Percentiles rank a stretch among this genome's conserved stretches.
Evolutionary conservation across 2,329 filamentous ascomycete genomes (phyloP).

Genomic region (Raffaelea albimanens): DNA sequence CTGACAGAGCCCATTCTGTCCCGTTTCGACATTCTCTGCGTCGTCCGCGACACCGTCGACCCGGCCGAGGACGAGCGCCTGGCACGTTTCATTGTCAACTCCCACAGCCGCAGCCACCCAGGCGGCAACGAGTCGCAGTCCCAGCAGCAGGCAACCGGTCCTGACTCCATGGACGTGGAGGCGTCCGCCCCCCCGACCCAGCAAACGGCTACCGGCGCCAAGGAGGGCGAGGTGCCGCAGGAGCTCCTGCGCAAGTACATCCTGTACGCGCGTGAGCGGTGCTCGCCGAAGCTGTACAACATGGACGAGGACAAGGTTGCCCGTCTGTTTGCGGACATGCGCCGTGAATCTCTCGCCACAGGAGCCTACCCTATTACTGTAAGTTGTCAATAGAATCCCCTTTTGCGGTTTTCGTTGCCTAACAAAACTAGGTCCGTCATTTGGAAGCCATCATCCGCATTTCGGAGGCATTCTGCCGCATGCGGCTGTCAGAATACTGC

Average conservation of each 20-base stretch:
- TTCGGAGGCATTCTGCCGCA: slow-evolving; percentile 88
- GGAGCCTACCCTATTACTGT: slow-evolving; percentile 97
- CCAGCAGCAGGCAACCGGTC: slow-evolving; percentile 17
- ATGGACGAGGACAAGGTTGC: slow-evolving; percentile 98
- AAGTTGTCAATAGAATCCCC: slow-evolving; percentile 27
- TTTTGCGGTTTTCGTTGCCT: background rate
- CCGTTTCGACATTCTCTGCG: slow-evolving; percentile 94
- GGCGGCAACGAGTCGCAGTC: slow-evolving; percentile 23
- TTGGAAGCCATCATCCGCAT: slow-evolving; percentile 97
- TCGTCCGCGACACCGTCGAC: slow-evolving; percentile 91
- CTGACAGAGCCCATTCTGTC: slow-evolving; percentile 95
- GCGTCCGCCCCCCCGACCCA: slow-evolving; percentile 34
- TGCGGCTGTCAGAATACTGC: slow-evolving; percentile 96
- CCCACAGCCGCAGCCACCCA: slow-evolving; percentile 79
- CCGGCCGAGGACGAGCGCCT: slow-evolving; percentile 86
- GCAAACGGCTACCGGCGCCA: slow-evolving; percentile 18
- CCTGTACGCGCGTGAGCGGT: slow-evolving; percentile 83
- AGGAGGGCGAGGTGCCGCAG: slow-evolving; percentile 72
- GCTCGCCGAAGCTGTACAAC: slow-evolving; percentile 86
- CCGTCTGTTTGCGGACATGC: slow-evolving; percentile 90
- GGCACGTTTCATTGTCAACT: slow-evolving; percentile 89
- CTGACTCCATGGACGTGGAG: slow-evolving; percentile 53
- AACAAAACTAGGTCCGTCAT: slow-evolving; percentile 66
- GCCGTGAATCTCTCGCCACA: slow-evolving; percentile 82
- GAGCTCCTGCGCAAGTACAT: slow-evolving; percentile 94